Conservation (phyloP, 2,329 filamentous ascomycete species). For the Arthrobotrys conoides region DNA sequence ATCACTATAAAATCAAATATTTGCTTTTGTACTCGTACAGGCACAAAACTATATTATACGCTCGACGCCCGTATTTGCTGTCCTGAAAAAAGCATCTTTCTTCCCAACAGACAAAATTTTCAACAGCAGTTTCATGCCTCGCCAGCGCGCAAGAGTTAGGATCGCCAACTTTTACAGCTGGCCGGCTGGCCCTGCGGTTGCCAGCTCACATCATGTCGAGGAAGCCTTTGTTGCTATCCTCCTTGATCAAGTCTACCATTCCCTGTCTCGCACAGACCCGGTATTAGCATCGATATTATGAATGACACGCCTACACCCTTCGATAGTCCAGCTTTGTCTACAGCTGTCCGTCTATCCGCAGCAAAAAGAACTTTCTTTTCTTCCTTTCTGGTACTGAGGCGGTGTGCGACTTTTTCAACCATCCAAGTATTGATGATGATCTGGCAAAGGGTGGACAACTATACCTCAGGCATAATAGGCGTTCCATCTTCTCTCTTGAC, state of each 20-base stretch:
- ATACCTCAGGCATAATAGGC: conserved; percentile 91
- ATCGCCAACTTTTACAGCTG: background rate
- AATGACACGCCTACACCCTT: background rate
- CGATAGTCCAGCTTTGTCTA: too few relatives aligned
- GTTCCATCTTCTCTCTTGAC: conserved; percentile 79
- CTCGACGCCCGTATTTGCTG: background rate
- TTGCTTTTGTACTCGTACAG: too few relatives aligned
- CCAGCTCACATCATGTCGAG: conserved; percentile 74
- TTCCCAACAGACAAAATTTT: background rate
- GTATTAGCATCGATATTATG: background rate
- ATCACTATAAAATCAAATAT: too few relatives aligned
- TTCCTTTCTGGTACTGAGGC: too few relatives aligned
- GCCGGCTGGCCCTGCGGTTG: background rate
- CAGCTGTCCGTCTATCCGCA: too few relatives aligned
- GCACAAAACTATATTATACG: background rate
- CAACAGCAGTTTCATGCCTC: background rate
- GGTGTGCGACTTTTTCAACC: background rate
- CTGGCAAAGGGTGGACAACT: conserved; percentile 60
- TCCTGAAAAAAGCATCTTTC: background rate
- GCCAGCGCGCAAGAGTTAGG: background rate
- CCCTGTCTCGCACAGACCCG: conserved; percentile 72
- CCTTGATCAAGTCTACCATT: conserved; percentile 93
- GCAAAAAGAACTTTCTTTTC: too few relatives aligned
- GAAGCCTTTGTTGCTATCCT: conserved; percentile 92
- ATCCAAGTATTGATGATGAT: background rate